Conservation (phyloP, 2,329 filamentous ascomycete species). For the Diplodia sapinea region DNA sequence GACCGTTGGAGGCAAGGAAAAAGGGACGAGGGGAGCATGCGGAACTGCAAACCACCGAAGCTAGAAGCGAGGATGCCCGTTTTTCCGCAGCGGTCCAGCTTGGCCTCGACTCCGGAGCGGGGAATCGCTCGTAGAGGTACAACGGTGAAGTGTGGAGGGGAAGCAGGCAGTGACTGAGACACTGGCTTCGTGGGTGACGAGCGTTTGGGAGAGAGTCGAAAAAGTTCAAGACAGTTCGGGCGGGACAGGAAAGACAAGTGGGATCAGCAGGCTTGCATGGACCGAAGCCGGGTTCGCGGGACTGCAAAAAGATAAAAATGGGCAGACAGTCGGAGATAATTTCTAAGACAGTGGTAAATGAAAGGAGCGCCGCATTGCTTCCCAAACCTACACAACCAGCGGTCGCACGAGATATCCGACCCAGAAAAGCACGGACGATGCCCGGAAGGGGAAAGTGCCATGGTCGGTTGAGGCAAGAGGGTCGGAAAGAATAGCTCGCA, state of each 20-base stretch:
- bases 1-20: background rate
- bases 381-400: background rate
- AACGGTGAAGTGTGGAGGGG: background rate
- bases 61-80: background rate
- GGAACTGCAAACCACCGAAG: background rate
- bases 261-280: background rate
- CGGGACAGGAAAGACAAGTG: background rate
- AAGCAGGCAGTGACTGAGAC: background rate
- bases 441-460: background rate
- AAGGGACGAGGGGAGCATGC: background rate
- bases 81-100: background rate
- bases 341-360: constrained; percentile 26
- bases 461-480: background rate
- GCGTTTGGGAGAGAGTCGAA: background rate
- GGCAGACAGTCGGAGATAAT: background rate
- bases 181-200: background rate
- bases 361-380: constrained; percentile 16
- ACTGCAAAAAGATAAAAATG: constrained; percentile 3
- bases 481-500: constrained; percentile 7
- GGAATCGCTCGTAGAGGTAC: background rate
- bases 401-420: background rate
- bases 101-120: background rate
- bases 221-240: background rate
- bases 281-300: constrained; percentile 7
- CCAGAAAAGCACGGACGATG: background rate